Conservation (phyloP, 116 monocot species). For the Phalaenopsis hybrid region DNA sequence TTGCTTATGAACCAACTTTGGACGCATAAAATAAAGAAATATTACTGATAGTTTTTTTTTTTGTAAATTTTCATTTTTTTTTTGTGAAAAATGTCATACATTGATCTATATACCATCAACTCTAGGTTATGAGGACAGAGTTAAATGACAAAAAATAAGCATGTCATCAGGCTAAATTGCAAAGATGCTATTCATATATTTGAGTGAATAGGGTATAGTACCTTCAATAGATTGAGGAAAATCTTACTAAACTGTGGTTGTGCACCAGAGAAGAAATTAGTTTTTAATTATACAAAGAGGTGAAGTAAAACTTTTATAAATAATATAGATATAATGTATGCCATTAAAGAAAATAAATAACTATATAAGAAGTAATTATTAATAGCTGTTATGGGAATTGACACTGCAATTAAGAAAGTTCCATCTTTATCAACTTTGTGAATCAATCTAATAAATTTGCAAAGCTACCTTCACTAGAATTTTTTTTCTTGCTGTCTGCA, state of each 20-base stretch:
- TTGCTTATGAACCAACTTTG: background rate
- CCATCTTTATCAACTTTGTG: background rate
- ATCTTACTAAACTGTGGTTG: background rate
- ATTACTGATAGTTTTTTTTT: background rate
- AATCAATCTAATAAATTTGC: background rate
- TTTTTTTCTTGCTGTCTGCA: constrained; percentile 12
- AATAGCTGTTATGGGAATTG: background rate
- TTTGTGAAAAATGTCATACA: background rate
- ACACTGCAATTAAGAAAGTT: background rate
- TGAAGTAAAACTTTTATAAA: background rate
- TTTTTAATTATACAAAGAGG: background rate
- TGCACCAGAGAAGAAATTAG: background rate
- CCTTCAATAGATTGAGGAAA: background rate
- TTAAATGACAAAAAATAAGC: background rate
- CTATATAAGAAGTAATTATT: background rate
- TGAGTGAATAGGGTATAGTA: background rate
- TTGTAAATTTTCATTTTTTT: background rate
- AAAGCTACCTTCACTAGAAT: constrained; percentile 29
- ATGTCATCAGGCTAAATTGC: background rate
- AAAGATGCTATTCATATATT: background rate
- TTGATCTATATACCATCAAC: background rate
- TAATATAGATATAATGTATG: background rate
- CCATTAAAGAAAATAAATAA: background rate
- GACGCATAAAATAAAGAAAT: background rate
- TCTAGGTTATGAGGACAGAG: background rate